Conservation (phyloP, 495 filamentous ascomycete genomes). For the Hamigera avellanea region DNA sequence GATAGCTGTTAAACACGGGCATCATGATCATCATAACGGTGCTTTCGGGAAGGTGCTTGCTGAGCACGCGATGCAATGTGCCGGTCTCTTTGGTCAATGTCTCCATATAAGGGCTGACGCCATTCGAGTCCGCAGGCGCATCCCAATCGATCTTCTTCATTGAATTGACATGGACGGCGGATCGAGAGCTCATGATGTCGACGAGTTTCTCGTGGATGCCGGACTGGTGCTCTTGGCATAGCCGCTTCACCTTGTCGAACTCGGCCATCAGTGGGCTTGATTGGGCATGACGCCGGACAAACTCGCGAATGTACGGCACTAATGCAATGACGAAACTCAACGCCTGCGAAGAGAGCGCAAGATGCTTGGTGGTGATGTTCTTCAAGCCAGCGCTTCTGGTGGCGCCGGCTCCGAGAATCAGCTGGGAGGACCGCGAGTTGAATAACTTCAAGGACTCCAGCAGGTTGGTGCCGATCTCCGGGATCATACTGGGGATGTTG, state of each 20-base stretch:
- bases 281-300: constrained; percentile 66
- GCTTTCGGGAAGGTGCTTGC: constrained; percentile 69
- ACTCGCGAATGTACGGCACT: constrained; percentile 85
- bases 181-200: constrained; percentile 85
- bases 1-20: constrained; percentile 79
- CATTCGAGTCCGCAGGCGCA: constrained; percentile 18
- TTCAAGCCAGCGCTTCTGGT: constrained; percentile 84
- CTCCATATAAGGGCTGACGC: constrained; percentile 74
- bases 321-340: constrained; percentile 77
- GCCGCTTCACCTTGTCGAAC: constrained; percentile 83
- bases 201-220: constrained; percentile 92
- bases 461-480: constrained; percentile 63
- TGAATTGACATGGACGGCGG: constrained; percentile 54
- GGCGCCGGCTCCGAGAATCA: constrained; percentile 90
- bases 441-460: constrained; percentile 75
- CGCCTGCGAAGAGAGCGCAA: constrained; percentile 85
- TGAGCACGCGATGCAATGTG: constrained; percentile 78
- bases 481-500: constrained; percentile 75
- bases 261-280: constrained; percentile 62
- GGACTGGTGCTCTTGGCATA: constrained; percentile 85
- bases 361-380: constrained; percentile 93
- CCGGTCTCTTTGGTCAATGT: constrained; percentile 79
- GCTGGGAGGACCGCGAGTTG: constrained; percentile 85
- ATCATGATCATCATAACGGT: constrained; percentile 79
- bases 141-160: constrained; percentile 76